Evolutionary conservation across 2,329 filamentous ascomycete genomes (phyloP).

Genomic region (Plectosphaerella sp.): DNA sequence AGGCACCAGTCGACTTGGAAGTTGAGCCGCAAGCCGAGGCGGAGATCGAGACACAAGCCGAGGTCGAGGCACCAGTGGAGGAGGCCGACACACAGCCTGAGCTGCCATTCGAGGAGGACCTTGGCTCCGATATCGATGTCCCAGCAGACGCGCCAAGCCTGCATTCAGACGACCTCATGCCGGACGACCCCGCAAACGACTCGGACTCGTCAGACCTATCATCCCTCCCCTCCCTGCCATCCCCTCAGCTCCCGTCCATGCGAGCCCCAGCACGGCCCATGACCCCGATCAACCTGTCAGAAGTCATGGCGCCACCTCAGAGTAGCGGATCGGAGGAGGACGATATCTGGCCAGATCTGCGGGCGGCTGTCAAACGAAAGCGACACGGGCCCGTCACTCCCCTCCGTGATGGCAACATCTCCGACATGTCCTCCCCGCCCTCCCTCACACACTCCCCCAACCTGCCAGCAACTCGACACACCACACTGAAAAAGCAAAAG

Average conservation of each 20-base stretch:
- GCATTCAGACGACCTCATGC: constrained; percentile 4
- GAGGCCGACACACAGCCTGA: not conserved
- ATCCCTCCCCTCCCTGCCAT: constrained; percentile 24
- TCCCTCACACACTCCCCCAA: constrained; percentile 66
- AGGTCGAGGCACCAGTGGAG: not conserved
- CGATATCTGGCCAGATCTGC: constrained; percentile 48
- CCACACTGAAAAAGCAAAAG: constrained; percentile 10
- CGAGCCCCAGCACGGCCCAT: constrained; percentile 23
- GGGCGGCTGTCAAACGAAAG: constrained; percentile 39
- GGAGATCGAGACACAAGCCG: not conserved
- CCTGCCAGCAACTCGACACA: constrained; percentile 25
- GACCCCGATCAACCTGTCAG: constrained; percentile 42
- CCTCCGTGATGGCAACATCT: constrained; percentile 34
- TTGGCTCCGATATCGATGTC: constrained; percentile 5
- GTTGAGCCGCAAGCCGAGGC: constrained; percentile 13
- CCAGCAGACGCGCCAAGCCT: not conserved
- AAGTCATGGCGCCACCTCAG: constrained; percentile 49
- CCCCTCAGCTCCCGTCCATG: constrained; percentile 22
- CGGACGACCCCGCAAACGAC: constrained; percentile 5
- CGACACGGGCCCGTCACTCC: constrained; percentile 33
- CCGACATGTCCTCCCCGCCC: constrained; percentile 58
- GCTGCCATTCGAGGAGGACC: constrained; percentile 10
- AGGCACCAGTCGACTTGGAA: constrained; percentile 9
- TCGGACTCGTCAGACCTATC: constrained; percentile 33
- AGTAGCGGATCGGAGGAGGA: constrained; percentile 47